Percentiles rank a stretch among this genome's conserved stretches.
These are phyloP conservation scores for Stachybotrys chlorohalonatus DNA, from an alignment of 2,329 filamentous ascomycete species.

Conservation along the genomic window DNA sequence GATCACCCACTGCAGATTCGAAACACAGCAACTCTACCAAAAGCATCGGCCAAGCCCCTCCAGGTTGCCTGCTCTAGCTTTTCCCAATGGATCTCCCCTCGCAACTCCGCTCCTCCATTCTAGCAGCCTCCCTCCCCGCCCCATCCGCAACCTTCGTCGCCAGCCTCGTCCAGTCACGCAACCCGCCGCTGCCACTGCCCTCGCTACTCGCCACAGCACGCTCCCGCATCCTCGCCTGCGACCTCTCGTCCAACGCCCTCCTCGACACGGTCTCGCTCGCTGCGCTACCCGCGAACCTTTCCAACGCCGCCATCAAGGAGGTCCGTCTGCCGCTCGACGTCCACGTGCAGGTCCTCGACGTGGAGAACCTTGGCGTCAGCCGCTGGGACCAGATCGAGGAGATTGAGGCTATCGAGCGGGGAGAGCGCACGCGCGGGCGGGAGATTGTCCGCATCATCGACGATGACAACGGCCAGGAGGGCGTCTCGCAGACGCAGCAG, in stretches of 20 bases:
- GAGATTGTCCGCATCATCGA: constrained; percentile 66
- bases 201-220: constrained; percentile 71
- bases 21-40: no score
- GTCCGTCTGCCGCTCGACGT: constrained; percentile 50
- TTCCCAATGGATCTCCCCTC: constrained; percentile 20
- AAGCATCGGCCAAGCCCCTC: constrained; percentile 1
- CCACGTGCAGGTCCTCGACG: constrained; percentile 73
- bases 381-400: constrained; percentile 84
- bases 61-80: neutral
- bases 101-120: constrained; percentile 44
- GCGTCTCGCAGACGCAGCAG: constrained; percentile 14
- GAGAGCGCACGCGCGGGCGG: constrained; percentile 65
- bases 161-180: constrained; percentile 48
- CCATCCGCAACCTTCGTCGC: constrained; percentile 52
- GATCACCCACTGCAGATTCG: no score
- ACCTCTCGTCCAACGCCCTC: constrained; percentile 51
- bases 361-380: constrained; percentile 73
- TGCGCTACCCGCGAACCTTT: constrained; percentile 45
- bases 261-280: constrained; percentile 31
- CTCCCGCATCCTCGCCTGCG: constrained; percentile 68
- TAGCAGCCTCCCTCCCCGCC: constrained; percentile 43
- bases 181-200: constrained; percentile 51
- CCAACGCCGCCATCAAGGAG: constrained; percentile 43
- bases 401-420: constrained; percentile 63
- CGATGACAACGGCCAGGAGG: constrained; percentile 40